Percentiles rank a stretch among this genome's conserved stretches.
These are phyloP conservation scores for Cladosporium oxysporum DNA, from an alignment of 2,329 filamentous ascomycete species.

Conservation along the genomic window DNA sequence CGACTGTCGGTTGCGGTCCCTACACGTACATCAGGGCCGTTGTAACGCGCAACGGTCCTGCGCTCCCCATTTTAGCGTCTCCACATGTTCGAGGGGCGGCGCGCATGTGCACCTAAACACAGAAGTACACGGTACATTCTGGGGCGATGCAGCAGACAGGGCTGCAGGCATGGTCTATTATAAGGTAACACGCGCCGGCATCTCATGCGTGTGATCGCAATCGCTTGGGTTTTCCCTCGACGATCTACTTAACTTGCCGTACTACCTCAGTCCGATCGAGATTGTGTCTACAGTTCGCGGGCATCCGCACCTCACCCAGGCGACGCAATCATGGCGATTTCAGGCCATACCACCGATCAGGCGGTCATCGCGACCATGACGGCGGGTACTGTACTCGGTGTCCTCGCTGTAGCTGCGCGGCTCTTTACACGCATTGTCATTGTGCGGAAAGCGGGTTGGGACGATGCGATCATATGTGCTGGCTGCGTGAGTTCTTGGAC, in stretches of 20 bases:
- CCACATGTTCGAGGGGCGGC: conserved; percentile 14
- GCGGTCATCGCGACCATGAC: conserved; percentile 32
- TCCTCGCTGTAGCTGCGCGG: conserved; percentile 27
- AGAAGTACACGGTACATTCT: conserved; percentile 11
- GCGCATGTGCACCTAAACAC: conserved; percentile 20
- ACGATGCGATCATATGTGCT: conserved; percentile 24
- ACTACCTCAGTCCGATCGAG: conserved; percentile 12
- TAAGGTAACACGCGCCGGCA: conserved; percentile 12
- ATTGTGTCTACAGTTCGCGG: conserved; percentile 8
- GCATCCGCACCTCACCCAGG: conserved; percentile 6
- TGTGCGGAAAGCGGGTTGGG: conserved; percentile 24
- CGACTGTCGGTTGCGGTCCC: conserved; percentile 5
- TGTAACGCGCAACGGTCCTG: conserved; percentile 19
- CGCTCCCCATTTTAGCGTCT: conserved; percentile 13
- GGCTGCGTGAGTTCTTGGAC: conserved; percentile 4
- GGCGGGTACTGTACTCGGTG: conserved; percentile 29
- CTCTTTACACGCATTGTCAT: conserved; percentile 26
- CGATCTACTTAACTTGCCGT: conserved; percentile 10
- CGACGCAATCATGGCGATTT: conserved; percentile 19
- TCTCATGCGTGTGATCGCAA: conserved; percentile 19
- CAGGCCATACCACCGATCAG: conserved; percentile 30
- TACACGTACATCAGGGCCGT: conserved; percentile 16
- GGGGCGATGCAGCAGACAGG: conserved; percentile 8
- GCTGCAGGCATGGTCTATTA: conserved; percentile 12
- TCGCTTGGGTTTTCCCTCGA: conserved; percentile 16